A percentile compares a stretch with the other conserved stretches of the same genome.
phyloP scores from a whole-genome alignment of 106 monocot species.

The Acorus calamus region DNA sequence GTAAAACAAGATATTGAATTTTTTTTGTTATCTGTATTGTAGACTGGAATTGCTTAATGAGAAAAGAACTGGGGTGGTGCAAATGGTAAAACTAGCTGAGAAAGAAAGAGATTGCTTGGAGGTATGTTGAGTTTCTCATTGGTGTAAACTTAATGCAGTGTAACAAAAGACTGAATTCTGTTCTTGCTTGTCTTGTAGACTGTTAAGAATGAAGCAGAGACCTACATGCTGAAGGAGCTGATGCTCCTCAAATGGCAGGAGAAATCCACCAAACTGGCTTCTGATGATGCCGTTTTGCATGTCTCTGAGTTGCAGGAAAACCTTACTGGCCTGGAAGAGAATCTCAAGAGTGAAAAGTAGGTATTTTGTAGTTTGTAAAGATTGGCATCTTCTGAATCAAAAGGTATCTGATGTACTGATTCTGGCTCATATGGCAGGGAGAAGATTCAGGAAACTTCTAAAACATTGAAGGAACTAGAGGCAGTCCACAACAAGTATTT shows the following conservation, averaged over 20 bases:
- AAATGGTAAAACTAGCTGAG: constrained; percentile 91
- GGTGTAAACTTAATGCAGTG: neutral
- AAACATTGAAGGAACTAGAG: constrained; percentile 64
- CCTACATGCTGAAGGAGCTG: constrained; percentile 87
- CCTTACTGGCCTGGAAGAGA: constrained; percentile 53
- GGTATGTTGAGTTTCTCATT: constrained; percentile 28
- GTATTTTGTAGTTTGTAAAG: neutral
- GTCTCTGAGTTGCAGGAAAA: constrained; percentile 40
- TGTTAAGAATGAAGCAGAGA: constrained; percentile 89
- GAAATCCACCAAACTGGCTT: constrained; percentile 69
- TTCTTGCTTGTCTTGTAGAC: constrained; percentile 29
- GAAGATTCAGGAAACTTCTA: constrained; percentile 54
- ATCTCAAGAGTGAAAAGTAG: constrained; percentile 59
- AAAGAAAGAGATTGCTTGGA: constrained; percentile 91
- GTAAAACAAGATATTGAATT: no score
- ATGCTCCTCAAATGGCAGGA: constrained; percentile 79
- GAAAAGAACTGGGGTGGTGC: constrained; percentile 68
- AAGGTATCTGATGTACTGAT: neutral
- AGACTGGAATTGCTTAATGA: constrained; percentile 92
- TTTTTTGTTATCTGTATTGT: neutral
- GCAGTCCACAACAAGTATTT: constrained; percentile 51
- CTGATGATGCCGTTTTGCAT: constrained; percentile 56
- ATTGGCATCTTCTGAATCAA: neutral
- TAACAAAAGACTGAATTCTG: neutral
- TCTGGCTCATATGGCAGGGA: constrained; percentile 27